Percentiles rank a stretch among this genome's conserved stretches.
Conservation (phyloP, 1,284 basidiomycete genomes). For the Irpex rosettiformis region DNA sequence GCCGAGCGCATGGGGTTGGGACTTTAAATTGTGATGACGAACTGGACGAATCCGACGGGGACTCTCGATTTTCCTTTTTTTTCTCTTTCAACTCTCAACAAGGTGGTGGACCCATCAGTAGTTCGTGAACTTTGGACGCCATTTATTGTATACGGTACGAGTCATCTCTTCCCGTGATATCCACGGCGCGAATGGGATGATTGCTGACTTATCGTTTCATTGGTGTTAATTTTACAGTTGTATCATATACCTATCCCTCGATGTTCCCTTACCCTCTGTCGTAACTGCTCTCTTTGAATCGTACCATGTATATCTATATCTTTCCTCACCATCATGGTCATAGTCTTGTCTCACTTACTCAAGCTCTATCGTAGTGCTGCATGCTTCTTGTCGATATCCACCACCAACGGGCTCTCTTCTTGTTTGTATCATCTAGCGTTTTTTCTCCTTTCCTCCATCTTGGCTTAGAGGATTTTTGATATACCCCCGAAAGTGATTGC, state of each 20-base stretch:
- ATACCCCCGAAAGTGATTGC: background rate
- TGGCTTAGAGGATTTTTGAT: background rate
- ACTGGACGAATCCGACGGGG: too few species aligned
- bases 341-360: background rate
- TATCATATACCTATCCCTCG: slow-evolving; percentile 22
- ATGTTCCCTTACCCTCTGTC: background rate
- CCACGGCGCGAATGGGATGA: slow-evolving; percentile 6
- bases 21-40: slow-evolving; percentile 2
- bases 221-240: slow-evolving; percentile 31
- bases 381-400: background rate
- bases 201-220: slow-evolving; percentile 22
- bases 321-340: background rate
- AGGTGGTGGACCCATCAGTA: slow-evolving; percentile 7
- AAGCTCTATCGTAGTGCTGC: background rate
- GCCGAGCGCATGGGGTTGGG: slow-evolving; percentile 63
- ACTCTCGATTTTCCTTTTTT: slow-evolving; percentile 3
- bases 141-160: slow-evolving; percentile 46
- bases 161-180: slow-evolving; percentile 16
- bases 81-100: slow-evolving; percentile 5
- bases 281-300: slow-evolving; percentile 27
- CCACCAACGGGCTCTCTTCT: slow-evolving; percentile 10
- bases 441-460: background rate
- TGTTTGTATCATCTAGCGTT: background rate
- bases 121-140: slow-evolving; percentile 21
- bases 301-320: slow-evolving; percentile 23